Percentiles rank a stretch among this genome's conserved stretches.
These are phyloP conservation scores for Flaveria linearis DNA, from an alignment of 129 eudicot genomes.

Conservation along the genomic window DNA sequence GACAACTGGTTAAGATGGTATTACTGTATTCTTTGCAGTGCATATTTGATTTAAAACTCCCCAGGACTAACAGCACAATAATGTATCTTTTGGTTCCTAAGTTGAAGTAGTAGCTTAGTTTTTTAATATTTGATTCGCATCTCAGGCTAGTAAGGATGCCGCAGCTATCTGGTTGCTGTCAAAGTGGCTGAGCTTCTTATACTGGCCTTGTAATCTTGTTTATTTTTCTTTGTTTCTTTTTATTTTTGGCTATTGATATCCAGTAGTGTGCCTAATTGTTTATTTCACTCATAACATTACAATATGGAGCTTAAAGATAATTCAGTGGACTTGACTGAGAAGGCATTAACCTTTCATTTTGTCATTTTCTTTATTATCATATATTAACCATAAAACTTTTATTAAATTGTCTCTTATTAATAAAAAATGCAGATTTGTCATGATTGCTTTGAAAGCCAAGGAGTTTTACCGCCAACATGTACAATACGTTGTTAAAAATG, in stretches of 20 bases:
- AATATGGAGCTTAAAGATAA: slow-evolving; percentile 82
- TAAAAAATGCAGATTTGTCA: slow-evolving; percentile 65
- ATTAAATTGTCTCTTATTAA: slow-evolving; percentile 5
- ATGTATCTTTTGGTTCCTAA: slow-evolving; percentile 9
- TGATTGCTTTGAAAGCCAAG: slow-evolving; percentile 94
- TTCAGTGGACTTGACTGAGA: slow-evolving; percentile 94
- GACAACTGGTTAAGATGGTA: too few relatives aligned
- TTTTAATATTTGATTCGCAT: slow-evolving; percentile 7
- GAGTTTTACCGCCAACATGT: slow-evolving; percentile 94
- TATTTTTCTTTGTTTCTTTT: slow-evolving; percentile 21
- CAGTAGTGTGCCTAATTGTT: background rate
- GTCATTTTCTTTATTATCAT: too few relatives aligned
- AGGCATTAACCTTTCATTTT: slow-evolving; percentile 47
- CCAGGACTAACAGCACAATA: background rate
- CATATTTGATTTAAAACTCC: slow-evolving; percentile 16
- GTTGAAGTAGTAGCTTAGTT: background rate
- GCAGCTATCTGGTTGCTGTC: slow-evolving; percentile 95
- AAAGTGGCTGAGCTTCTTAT: slow-evolving; percentile 95
- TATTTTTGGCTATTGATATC: background rate
- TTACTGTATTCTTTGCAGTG: too few relatives aligned
- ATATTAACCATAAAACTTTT: too few relatives aligned
- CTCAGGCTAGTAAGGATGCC: slow-evolving; percentile 85
- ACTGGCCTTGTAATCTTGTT: slow-evolving; percentile 53
- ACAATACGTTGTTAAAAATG: slow-evolving; percentile 84
- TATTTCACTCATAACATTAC: slow-evolving; percentile 63